phyloP scores from a whole-genome alignment of 495 filamentous ascomycete genomes.

The Aspergillus asperescens region DNA sequence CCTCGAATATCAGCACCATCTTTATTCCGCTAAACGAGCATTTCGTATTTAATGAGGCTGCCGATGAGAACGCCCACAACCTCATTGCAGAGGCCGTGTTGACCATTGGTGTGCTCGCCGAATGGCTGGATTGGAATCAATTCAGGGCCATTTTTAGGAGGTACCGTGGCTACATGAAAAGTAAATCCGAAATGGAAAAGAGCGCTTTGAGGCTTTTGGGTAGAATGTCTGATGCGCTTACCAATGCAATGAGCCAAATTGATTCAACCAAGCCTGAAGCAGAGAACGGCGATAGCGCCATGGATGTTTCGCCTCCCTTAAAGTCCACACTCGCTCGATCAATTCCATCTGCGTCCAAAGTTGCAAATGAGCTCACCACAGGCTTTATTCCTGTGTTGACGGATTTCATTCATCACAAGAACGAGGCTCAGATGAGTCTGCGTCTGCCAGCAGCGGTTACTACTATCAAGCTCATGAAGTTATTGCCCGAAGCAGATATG shows the following conservation, averaged over 20 bases:
- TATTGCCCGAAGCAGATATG: conserved; percentile 68
- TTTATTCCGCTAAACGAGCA: conserved; percentile 91
- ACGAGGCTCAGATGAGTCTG: conserved; percentile 85
- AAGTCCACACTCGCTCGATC: conserved; percentile 53
- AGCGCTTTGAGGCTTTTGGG: conserved; percentile 77
- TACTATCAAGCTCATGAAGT: conserved; percentile 73
- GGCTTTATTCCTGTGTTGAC: conserved; percentile 71
- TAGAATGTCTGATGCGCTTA: conserved; percentile 70
- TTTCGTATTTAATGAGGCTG: conserved; percentile 77
- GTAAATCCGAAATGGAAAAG: conserved; percentile 79
- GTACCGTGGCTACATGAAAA: conserved; percentile 71
- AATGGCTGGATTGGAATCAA: conserved; percentile 85
- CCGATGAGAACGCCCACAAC: conserved; percentile 74
- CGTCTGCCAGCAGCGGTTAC: conserved; percentile 84
- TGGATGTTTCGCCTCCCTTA: conserved; percentile 25
- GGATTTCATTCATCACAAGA: conserved; percentile 84
- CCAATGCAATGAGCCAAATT: conserved; percentile 44
- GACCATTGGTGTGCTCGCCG: conserved; percentile 66
- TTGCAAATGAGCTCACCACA: conserved; percentile 66
- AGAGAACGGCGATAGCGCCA: conserved; percentile 29
- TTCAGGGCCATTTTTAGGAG: conserved; percentile 76
- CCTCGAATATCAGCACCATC: conserved; percentile 75
- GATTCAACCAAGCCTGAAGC: conserved; percentile 27
- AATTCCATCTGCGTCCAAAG: conserved; percentile 62
- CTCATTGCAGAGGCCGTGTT: conserved; percentile 74